Percentiles rank a stretch among this genome's conserved stretches.
These are phyloP conservation scores for Proliferodiscus dingleyae DNA, from an alignment of 2,329 filamentous ascomycete species.

Conservation along the genomic window DNA sequence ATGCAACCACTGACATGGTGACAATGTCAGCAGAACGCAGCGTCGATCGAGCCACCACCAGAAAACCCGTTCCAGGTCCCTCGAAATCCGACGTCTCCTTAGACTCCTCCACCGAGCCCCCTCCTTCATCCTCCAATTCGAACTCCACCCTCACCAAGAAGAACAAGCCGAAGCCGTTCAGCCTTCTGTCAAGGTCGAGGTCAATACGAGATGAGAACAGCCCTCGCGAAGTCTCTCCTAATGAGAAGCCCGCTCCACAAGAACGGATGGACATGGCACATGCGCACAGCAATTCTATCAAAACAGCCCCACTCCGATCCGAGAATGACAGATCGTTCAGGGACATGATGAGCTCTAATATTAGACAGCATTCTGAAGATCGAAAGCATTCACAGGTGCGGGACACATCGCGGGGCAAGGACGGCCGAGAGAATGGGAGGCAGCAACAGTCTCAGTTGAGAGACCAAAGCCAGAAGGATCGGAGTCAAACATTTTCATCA, in stretches of 20 bases:
- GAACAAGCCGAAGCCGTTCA: constrained; percentile 31
- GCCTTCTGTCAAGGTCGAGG: constrained; percentile 36
- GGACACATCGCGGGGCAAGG: constrained; percentile 37
- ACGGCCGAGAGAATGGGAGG: constrained; percentile 36
- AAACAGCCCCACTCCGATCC: constrained; percentile 53
- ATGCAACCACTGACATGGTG: constrained; percentile 17
- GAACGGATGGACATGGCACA: constrained; percentile 36
- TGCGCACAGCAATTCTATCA: constrained; percentile 41
- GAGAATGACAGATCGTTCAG: constrained; percentile 59
- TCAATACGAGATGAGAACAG: constrained; percentile 39
- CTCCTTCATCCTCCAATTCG: constrained; percentile 13
- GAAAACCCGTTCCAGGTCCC: constrained; percentile 27
- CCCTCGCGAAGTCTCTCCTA: constrained; percentile 21
- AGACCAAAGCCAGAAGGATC: constrained; percentile 26
- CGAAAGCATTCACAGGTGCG: constrained; percentile 45
- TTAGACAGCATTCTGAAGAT: constrained; percentile 70
- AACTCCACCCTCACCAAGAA: constrained; percentile 23
- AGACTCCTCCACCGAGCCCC: constrained; percentile 18
- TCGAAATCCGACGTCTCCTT: constrained; percentile 27
- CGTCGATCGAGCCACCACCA: constrained; percentile 20
- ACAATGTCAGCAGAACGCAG: constrained; percentile 20
- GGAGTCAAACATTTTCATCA: constrained; percentile 40
- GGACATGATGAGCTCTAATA: constrained; percentile 59
- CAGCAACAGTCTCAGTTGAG: constrained; percentile 24
- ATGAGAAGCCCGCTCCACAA: constrained; percentile 26